These are phyloP conservation scores for Hordeum vulgare DNA, from an alignment of 176 grass and related monocot genomes.

Conservation along the genomic window MorexV3_pseudomolecules_assembly NC_058524.1:615543980-615544479, in stretches of 20 bases:
- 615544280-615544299: slow-evolving; percentile 87
- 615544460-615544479: slow-evolving; percentile 92
- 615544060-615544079: slow-evolving; percentile 50
- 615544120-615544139: slow-evolving; percentile 69
- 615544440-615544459: slow-evolving; percentile 69
- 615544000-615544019: slow-evolving; percentile 78
- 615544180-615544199: slow-evolving; percentile 74
- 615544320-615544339: slow-evolving; percentile 81
- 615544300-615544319: slow-evolving; percentile 79
- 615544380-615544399: slow-evolving; percentile 89
- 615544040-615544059: slow-evolving; percentile 61
- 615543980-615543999: slow-evolving; percentile 83
- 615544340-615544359: slow-evolving; percentile 82
- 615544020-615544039: slow-evolving; percentile 87
- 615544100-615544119: slow-evolving; percentile 86
- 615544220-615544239: slow-evolving; percentile 69
- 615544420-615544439: slow-evolving; percentile 71
- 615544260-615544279: slow-evolving; percentile 57
- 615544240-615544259: slow-evolving; percentile 40
- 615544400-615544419: slow-evolving; percentile 76
- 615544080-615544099: slow-evolving; percentile 71
- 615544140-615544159: slow-evolving; percentile 76
- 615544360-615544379: slow-evolving; percentile 91
- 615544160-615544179: slow-evolving; percentile 79
- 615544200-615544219: slow-evolving; percentile 69